Evolutionary conservation across 345 rosid species (phyloP).

Genomic region (Sonneratia caseolaris): DNA sequence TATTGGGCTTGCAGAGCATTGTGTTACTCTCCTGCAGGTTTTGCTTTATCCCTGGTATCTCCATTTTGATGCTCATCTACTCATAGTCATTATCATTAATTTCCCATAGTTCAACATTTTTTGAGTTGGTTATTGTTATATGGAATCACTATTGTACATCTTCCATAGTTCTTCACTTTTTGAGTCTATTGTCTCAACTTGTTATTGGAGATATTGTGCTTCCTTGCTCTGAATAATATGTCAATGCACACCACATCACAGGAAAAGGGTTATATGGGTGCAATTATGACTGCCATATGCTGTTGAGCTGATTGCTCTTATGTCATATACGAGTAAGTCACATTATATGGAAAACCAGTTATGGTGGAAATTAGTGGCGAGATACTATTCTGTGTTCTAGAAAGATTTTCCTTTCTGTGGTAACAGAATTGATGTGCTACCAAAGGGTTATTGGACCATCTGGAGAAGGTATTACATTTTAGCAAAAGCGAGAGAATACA

Average conservation of each 20-base stretch:
- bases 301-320: not conserved
- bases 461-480: not conserved
- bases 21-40: constrained; percentile 94
- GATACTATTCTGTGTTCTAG: not conserved
- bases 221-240: not conserved
- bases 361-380: not conserved
- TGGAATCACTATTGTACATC: no score
- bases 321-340: not conserved
- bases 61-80: constrained; percentile 16
- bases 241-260: not conserved
- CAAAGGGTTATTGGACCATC: not conserved
- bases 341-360: not conserved
- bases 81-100: not conserved
- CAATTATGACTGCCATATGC: not conserved
- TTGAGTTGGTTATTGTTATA: not conserved
- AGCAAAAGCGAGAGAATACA: not conserved
- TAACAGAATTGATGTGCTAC: not conserved
- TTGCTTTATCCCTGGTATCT: constrained; percentile 21
- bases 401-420: not conserved
- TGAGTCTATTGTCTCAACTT: not conserved
- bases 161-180: not conserved
- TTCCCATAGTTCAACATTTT: not conserved
- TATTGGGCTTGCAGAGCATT: constrained; percentile 56
- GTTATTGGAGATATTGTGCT: not conserved
- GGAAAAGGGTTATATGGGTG: not conserved